A percentile compares a stretch with the other conserved stretches of the same genome.
phyloP scores from a whole-genome alignment of 129 eudicot genomes.

The Flaveria bidentis region DNA sequence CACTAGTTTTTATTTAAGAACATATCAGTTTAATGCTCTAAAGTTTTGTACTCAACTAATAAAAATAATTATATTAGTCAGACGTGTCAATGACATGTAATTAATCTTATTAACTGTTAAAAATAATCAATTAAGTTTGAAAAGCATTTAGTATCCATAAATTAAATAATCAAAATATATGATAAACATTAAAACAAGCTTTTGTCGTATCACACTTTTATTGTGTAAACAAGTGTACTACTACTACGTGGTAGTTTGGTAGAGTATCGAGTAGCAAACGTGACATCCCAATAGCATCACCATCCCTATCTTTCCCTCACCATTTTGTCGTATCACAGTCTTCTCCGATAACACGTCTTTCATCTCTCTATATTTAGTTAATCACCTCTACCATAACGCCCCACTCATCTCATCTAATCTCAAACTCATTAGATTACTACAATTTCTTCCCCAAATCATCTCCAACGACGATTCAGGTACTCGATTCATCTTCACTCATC shows the following conservation, averaged over 20 bases:
- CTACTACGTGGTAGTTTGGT: not conserved
- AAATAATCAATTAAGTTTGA: too few relatives aligned
- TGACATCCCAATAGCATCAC: not conserved
- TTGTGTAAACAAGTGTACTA: not conserved
- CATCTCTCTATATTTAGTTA: not conserved
- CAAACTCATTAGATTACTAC: not conserved
- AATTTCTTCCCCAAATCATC: constrained; percentile 25
- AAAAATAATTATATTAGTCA: too few relatives aligned
- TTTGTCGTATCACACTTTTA: too few relatives aligned
- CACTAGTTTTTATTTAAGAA: too few relatives aligned
- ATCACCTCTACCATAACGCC: not conserved
- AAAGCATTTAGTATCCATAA: too few relatives aligned
- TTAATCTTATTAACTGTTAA: too few relatives aligned
- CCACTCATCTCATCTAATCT: not conserved
- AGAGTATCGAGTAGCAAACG: not conserved
- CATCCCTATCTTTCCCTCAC: constrained; percentile 5
- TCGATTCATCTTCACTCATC: too few relatives aligned
- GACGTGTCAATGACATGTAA: too few relatives aligned
- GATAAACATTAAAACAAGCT: too few relatives aligned
- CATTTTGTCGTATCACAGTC: constrained; percentile 31
- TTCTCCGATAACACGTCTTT: constrained; percentile 22
- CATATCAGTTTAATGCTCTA: too few relatives aligned
- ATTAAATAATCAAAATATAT: too few relatives aligned
- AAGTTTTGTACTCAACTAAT: too few relatives aligned
- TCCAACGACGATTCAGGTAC: not conserved